Evolutionary conservation across 305 asterid species (phyloP).

Genomic region (Fraxinus velutina): DNA sequence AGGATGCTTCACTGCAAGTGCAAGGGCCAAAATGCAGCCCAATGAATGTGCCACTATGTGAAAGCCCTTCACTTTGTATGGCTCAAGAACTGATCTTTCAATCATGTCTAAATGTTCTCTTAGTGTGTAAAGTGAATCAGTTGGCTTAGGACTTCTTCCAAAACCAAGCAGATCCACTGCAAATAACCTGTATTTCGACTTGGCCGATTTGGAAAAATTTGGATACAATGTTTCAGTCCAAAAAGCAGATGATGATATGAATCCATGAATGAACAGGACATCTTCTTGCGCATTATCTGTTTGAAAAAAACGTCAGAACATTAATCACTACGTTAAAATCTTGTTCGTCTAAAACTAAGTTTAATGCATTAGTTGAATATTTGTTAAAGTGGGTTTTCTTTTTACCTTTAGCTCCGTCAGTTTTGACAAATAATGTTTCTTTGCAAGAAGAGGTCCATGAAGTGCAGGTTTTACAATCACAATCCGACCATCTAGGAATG

Average conservation of each 20-base stretch:
- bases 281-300: constrained; percentile 69
- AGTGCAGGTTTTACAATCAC: constrained; percentile 75
- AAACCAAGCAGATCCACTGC: constrained; percentile 90
- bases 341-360: neutral
- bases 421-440: constrained; percentile 64
- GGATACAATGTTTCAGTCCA: constrained; percentile 95
- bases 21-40: constrained; percentile 89
- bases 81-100: constrained; percentile 61
- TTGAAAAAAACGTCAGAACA: neutral
- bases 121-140: constrained; percentile 71
- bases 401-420: constrained; percentile 66
- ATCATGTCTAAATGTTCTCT: constrained; percentile 89
- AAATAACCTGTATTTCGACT: constrained; percentile 62
- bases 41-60: constrained; percentile 94
- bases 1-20: constrained; percentile 74
- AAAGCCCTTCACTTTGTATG: constrained; percentile 65
- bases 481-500: constrained; percentile 86
- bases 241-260: constrained; percentile 76
- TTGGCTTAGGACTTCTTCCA: constrained; percentile 87
- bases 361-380: neutral
- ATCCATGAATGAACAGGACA: constrained; percentile 87
- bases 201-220: constrained; percentile 61
- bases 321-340: neutral
- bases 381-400: neutral
- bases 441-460: constrained; percentile 59